These are phyloP conservation scores for Solanum chmielewskii DNA, from an alignment of 257 asterid genomes.

Conservation along the genomic window DNA sequence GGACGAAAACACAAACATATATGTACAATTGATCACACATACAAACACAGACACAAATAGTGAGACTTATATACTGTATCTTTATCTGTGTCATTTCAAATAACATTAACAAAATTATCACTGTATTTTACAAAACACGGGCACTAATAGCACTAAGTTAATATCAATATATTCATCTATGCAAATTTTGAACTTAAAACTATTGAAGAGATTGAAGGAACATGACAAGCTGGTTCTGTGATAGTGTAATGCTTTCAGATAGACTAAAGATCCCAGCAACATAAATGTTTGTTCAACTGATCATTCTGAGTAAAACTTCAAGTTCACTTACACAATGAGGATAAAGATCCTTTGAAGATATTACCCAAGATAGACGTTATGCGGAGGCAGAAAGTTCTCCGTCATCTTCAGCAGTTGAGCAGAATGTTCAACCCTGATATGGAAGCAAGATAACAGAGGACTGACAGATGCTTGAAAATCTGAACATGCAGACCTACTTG, in stretches of 20 bases:
- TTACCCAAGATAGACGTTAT: not conserved
- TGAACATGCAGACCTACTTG: no score
- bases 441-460: no score
- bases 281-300: not conserved
- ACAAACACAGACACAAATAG: not conserved
- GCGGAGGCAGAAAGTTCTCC: not conserved
- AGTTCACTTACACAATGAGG: not conserved
- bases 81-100: not conserved
- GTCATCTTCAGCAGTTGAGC: no score
- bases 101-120: not conserved
- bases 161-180: not conserved
- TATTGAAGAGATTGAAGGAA: not conserved
- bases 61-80: not conserved
- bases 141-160: not conserved
- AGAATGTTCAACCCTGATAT: no score
- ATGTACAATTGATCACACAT: not conserved
- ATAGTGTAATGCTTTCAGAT: not conserved
- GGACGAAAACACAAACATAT: no score
- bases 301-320: not conserved
- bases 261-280: not conserved
- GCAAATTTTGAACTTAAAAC: not conserved
- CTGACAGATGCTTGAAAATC: no score
- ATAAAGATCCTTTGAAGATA: not conserved
- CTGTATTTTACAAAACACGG: not conserved
- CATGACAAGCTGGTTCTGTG: not conserved